Percentiles rank a stretch among this genome's conserved stretches.
phyloP scores from a whole-genome alignment of 768 basidiomycete genomes.

The Tulasnella sp. region DNA sequence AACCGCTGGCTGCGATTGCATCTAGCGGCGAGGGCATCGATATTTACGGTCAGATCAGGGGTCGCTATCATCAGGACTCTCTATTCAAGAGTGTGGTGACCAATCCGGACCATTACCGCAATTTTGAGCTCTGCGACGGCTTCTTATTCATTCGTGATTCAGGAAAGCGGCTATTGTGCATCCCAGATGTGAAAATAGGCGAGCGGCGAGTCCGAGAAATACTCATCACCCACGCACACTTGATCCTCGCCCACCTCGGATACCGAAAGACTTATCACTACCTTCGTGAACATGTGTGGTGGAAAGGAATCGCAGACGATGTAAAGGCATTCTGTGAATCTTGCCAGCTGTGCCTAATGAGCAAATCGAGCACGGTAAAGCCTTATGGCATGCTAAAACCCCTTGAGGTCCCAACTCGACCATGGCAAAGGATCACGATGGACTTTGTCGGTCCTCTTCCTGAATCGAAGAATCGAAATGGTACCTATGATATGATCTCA shows the following conservation, averaged over 20 bases:
- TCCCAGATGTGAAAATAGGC: background rate
- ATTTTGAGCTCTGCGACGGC: conserved; percentile 25
- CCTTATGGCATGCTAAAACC: conserved; percentile 20
- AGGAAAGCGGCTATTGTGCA: too few species aligned
- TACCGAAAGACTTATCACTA: background rate
- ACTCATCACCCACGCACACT: conserved; percentile 2
- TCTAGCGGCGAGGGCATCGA: conserved; percentile 26
- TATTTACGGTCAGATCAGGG: conserved; percentile 30
- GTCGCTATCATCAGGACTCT: conserved; percentile 32
- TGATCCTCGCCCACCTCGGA: conserved; percentile 15
- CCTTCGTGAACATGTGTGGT: conserved; percentile 21
- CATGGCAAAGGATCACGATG: conserved; percentile 23
- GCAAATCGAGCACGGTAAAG: background rate
- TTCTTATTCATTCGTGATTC: too few species aligned
- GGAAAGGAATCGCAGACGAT: background rate
- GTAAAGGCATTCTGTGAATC: conserved; percentile 3
- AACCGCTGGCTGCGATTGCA: conserved; percentile 14
- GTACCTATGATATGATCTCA: conserved; percentile 36
- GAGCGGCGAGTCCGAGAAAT: background rate
- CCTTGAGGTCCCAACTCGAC: conserved; percentile 3
- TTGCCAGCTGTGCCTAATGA: background rate
- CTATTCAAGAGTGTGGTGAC: conserved; percentile 37
- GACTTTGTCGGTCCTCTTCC: conserved; percentile 29
- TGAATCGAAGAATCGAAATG: conserved; percentile 28
- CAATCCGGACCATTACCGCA: background rate